Conservation (phyloP, 2,329 filamentous ascomycete genomes). For the Phialophora verrucosa region DNA sequence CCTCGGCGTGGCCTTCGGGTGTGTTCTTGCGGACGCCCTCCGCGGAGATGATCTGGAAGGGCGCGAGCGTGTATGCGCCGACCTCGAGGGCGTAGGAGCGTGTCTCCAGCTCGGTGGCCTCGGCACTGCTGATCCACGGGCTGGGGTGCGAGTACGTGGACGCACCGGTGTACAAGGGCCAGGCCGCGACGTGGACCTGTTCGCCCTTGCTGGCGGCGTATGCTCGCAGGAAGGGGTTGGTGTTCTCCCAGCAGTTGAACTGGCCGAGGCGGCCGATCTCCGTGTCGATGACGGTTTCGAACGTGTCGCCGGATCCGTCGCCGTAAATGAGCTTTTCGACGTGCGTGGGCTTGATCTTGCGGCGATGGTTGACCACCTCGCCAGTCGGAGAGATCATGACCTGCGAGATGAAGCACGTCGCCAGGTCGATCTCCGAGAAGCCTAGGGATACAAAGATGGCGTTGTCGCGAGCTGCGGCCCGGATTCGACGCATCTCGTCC, state of each 20-base stretch:
- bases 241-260: constrained; percentile 7
- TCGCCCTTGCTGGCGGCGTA: constrained; percentile 26
- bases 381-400: background rate
- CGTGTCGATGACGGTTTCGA: constrained; percentile 1
- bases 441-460: background rate
- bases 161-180: constrained; percentile 47
- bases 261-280: constrained; percentile 5
- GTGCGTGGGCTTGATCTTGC: constrained; percentile 11
- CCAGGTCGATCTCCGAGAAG: constrained; percentile 2
- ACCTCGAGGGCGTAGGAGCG: constrained; percentile 8
- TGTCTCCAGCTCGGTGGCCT: constrained; percentile 48
- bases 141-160: background rate
- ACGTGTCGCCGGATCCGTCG: background rate
- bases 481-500: background rate
- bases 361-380: constrained; percentile 2
- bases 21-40: constrained; percentile 14
- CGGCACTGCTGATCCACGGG: background rate
- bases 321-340: constrained; percentile 1
- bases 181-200: constrained; percentile 50
- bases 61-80: background rate
- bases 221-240: background rate
- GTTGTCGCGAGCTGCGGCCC: constrained; percentile 2
- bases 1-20: background rate
- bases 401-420: background rate
- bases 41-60: constrained; percentile 10